Conservation (phyloP, 805 yeast genomes). For the Geotrichum ghanense region DNA sequence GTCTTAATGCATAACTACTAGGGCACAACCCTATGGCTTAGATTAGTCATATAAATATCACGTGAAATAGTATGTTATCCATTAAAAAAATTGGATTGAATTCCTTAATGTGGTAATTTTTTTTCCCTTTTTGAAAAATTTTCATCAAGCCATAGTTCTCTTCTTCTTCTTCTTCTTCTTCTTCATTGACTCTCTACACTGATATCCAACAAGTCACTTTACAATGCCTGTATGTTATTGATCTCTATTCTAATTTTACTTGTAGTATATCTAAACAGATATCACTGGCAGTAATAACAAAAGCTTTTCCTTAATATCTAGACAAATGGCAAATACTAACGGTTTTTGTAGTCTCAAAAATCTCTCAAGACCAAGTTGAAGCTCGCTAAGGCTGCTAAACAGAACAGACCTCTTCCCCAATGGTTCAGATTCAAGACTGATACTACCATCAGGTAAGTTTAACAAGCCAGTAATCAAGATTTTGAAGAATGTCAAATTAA, state of each 20-base stretch:
- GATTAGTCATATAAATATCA: neutral
- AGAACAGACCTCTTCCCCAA: constrained; percentile 99
- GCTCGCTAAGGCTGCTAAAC: constrained; percentile 97
- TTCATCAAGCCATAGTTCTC: neutral
- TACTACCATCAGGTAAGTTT: constrained; percentile 65
- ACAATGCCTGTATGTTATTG: too few relatives aligned
- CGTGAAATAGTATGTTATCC: neutral
- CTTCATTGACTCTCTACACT: too few relatives aligned
- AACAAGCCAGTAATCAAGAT: too few relatives aligned
- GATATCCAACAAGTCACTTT: too few relatives aligned
- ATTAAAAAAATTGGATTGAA: neutral
- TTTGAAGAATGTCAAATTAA: neutral
- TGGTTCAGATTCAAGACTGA: constrained; percentile 98
- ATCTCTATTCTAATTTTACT: too few relatives aligned
- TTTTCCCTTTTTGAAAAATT: constrained; percentile 1
- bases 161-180: too few relatives aligned
- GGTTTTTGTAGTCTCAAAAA: constrained; percentile 43
- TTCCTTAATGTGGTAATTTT: neutral
- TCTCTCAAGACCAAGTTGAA: constrained; percentile 95
- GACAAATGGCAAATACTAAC: neutral
- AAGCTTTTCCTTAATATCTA: neutral
- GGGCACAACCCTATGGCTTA: neutral
- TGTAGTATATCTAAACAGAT: too few relatives aligned
- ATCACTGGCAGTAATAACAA: neutral
- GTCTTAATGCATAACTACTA: neutral